These are phyloP conservation scores for Eimeria necatrix DNA, from an alignment of 169 alveolate genomes.

Conservation along the genomic window DNA sequence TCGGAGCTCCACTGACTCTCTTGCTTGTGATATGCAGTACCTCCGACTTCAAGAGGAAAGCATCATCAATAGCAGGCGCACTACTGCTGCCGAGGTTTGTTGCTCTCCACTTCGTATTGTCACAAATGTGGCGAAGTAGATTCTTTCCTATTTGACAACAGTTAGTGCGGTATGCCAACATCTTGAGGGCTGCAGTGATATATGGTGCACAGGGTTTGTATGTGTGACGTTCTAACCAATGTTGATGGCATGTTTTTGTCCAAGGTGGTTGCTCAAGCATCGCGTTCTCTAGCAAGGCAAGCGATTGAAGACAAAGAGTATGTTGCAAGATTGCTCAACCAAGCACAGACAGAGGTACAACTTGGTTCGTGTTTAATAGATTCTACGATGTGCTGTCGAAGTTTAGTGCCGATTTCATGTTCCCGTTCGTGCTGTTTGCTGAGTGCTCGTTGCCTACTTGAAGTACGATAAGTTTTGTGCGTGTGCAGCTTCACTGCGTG, in stretches of 20 bases:
- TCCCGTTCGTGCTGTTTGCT: background rate
- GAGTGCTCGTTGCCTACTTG: background rate
- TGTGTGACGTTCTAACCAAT: background rate
- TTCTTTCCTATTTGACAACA: background rate
- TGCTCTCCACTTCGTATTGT: background rate
- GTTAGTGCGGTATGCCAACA: background rate
- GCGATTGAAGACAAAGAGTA: conserved; percentile 66
- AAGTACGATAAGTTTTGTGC: background rate
- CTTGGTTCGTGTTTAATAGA: background rate
- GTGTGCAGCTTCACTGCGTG: conserved; percentile 56
- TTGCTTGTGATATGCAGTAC: conserved; percentile 52
- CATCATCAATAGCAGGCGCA: conserved; percentile 57
- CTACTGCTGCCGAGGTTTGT: conserved; percentile 71
- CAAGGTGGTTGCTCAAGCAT: conserved; percentile 44
- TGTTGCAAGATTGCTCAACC: conserved; percentile 33
- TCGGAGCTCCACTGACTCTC: background rate
- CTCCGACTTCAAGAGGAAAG: conserved; percentile 74
- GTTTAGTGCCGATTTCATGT: background rate
- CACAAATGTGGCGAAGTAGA: background rate
- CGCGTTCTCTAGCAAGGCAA: conserved; percentile 53
- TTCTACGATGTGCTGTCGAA: background rate
- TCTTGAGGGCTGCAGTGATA: background rate
- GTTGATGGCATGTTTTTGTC: background rate
- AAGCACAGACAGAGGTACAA: conserved; percentile 46
- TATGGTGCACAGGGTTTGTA: background rate